phyloP scores from a whole-genome alignment of 169 alveolate species.

The Fabrea salina region DNA sequence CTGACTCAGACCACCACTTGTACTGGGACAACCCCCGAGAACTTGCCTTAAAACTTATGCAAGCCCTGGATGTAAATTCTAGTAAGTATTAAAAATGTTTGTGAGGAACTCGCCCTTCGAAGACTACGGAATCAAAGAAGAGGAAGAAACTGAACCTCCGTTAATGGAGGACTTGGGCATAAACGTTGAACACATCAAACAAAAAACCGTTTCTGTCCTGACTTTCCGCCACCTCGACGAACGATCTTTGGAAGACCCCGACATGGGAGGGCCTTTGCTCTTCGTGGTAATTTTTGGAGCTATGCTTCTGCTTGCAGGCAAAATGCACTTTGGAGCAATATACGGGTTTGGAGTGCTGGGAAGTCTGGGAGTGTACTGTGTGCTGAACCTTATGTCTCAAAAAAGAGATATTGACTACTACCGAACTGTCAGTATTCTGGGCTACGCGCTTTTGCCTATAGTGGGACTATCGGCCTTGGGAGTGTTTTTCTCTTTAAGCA shows the following conservation, averaged over 20 bases:
- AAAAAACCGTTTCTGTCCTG: slow-evolving; percentile 50
- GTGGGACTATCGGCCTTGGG: slow-evolving; percentile 71
- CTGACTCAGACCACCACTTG: slow-evolving; percentile 5
- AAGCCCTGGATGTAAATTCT: not conserved
- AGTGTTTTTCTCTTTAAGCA: slow-evolving; percentile 63
- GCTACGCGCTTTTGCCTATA: slow-evolving; percentile 82
- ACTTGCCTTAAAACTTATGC: not conserved
- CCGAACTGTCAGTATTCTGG: slow-evolving; percentile 80
- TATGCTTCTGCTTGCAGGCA: slow-evolving; percentile 62
- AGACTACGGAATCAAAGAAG: not conserved
- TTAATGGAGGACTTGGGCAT: slow-evolving; percentile 61
- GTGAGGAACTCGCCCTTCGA: slow-evolving; percentile 22
- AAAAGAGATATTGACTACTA: slow-evolving; percentile 62
- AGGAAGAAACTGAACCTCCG: slow-evolving; percentile 50
- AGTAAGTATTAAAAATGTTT: not conserved
- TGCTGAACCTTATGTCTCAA: slow-evolving; percentile 64
- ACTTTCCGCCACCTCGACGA: slow-evolving; percentile 43
- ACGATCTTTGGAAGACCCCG: slow-evolving; percentile 55
- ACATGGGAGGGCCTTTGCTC: slow-evolving; percentile 74
- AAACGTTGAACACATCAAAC: slow-evolving; percentile 48
- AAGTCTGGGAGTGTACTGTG: slow-evolving; percentile 58
- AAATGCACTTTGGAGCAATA: slow-evolving; percentile 66
- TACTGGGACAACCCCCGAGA: slow-evolving; percentile 32
- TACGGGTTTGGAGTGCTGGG: slow-evolving; percentile 73
- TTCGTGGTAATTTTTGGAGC: slow-evolving; percentile 69